Percentiles rank a stretch among this genome's conserved stretches.
Conservation (phyloP, 805 yeast genomes). For the Wickerhamomyces bovis region DNA sequence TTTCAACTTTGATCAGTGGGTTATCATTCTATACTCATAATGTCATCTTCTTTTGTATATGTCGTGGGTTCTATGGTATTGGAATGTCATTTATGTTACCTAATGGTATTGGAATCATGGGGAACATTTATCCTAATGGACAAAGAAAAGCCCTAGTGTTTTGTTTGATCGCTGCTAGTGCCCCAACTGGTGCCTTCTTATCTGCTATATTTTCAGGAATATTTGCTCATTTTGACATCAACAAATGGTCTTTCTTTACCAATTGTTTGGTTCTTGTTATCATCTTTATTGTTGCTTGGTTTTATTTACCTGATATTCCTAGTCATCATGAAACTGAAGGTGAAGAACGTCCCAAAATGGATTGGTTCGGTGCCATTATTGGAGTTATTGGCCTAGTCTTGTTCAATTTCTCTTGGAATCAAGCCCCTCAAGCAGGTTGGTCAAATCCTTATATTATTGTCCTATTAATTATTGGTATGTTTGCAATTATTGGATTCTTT, state of each 20-base stretch:
- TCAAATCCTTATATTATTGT: slow-evolving; percentile 48
- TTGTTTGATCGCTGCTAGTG: slow-evolving; percentile 50
- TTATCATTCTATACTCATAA: slow-evolving; percentile 44
- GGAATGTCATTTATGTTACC: slow-evolving; percentile 56
- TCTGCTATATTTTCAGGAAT: slow-evolving; percentile 49
- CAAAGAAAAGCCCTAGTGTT: slow-evolving; percentile 46
- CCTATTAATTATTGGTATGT: slow-evolving; percentile 44
- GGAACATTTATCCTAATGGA: slow-evolving; percentile 41
- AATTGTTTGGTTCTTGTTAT: slow-evolving; percentile 26
- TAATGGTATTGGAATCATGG: slow-evolving; percentile 51
- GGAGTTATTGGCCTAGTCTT: slow-evolving; percentile 59
- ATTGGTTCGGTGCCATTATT: slow-evolving; percentile 45
- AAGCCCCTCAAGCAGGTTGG: slow-evolving; percentile 75
- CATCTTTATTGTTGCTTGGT: slow-evolving; percentile 22
- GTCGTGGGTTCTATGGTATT: slow-evolving; percentile 58
- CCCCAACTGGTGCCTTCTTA: slow-evolving; percentile 53
- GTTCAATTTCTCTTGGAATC: slow-evolving; percentile 67
- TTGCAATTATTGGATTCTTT: slow-evolving; percentile 40
- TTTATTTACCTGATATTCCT: slow-evolving; percentile 29
- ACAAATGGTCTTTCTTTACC: slow-evolving; percentile 48
- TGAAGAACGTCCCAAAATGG: slow-evolving; percentile 29
- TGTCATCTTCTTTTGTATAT: slow-evolving; percentile 42
- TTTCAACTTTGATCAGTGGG: slow-evolving; percentile 61
- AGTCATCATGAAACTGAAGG: slow-evolving; percentile 8
- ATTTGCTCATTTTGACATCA: slow-evolving; percentile 35